Evolutionary conservation across 2,329 filamentous ascomycete genomes (phyloP).

Genomic region (Pestalotiopsis sp.): DNA sequence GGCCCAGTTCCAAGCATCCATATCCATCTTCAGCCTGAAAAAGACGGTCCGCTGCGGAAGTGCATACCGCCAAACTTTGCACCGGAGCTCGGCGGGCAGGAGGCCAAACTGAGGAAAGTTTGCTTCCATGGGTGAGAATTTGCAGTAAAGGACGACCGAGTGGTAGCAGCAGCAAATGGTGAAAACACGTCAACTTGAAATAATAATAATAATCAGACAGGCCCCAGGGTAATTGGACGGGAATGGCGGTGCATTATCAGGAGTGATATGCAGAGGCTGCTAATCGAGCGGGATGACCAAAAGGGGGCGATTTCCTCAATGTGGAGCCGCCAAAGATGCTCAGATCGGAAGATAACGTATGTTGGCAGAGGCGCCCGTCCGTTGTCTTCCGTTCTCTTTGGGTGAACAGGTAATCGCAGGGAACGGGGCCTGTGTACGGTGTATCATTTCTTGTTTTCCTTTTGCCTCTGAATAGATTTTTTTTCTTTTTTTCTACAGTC

Average conservation of each 20-base stretch:
- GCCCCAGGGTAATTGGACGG: neutral
- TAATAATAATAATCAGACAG: neutral
- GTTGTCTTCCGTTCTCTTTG: neutral
- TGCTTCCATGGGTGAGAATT: neutral
- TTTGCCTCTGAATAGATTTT: neutral
- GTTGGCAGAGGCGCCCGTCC: neutral
- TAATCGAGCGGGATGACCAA: neutral
- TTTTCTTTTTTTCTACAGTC: neutral
- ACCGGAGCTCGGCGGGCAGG: slow-evolving; percentile 9
- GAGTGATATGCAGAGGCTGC: neutral
- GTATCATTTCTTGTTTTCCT: too few species aligned
- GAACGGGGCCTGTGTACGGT: too few species aligned
- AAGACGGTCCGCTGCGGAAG: slow-evolving; percentile 11
- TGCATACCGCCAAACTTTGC: slow-evolving; percentile 13
- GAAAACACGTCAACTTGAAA: neutral
- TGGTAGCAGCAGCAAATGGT: neutral
- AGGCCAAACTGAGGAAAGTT: slow-evolving; percentile 10
- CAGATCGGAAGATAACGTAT: slow-evolving; percentile 9
- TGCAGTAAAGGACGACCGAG: neutral
- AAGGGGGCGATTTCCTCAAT: neutral
- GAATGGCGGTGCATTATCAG: neutral
- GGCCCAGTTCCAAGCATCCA: slow-evolving; percentile 14
- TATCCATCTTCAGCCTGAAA: slow-evolving; percentile 11
- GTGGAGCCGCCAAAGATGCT: neutral
- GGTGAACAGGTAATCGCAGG: neutral